Percentiles rank a stretch among this genome's conserved stretches.
phyloP scores from a whole-genome alignment of 2,329 filamentous ascomycete species.

The Torrubiella hemipterigena region DNA sequence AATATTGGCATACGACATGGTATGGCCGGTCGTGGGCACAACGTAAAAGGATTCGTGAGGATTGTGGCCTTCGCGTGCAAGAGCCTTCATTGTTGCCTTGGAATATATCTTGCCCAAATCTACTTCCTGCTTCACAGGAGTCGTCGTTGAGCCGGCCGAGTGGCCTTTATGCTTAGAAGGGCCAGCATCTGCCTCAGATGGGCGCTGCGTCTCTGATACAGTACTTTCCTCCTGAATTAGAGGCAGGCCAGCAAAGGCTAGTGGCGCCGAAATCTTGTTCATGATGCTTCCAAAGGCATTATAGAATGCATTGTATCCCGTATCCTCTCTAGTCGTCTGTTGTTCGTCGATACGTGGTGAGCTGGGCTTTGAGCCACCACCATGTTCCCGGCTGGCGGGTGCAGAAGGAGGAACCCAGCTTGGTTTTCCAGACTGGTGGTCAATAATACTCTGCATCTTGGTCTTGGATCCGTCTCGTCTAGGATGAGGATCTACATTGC shows the following conservation, averaged over 20 bases:
- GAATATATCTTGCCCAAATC: conserved; percentile 80
- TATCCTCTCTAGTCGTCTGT: conserved; percentile 38
- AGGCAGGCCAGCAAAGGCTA: conserved; percentile 88
- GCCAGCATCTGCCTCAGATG: conserved; percentile 22
- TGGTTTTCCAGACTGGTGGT: conserved; percentile 38
- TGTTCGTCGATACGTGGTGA: conserved; percentile 14
- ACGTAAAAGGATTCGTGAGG: conserved; percentile 80
- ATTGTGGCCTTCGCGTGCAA: conserved; percentile 56
- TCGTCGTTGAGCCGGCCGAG: conserved; percentile 22
- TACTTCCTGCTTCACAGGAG: too few relatives aligned
- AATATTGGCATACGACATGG: conserved; percentile 86
- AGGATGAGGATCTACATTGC: conserved; percentile 49
- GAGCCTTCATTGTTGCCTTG: conserved; percentile 67
- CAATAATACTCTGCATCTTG: conserved; percentile 45
- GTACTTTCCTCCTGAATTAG: conserved; percentile 44
- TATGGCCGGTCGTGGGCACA: conserved; percentile 83
- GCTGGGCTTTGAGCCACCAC: conserved; percentile 12
- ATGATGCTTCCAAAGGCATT: conserved; percentile 82
- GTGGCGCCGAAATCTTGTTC: conserved; percentile 75
- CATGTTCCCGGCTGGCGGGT: conserved; percentile 12
- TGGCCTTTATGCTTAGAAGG: conserved; percentile 24
- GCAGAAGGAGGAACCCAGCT: conserved; percentile 36
- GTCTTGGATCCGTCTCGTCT: conserved; percentile 36
- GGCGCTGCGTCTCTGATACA: conserved; percentile 14
- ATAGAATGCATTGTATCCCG: conserved; percentile 85